Conservation (phyloP, 2,329 filamentous ascomycete genomes). For the Arthroderma uncinatum region DNA sequence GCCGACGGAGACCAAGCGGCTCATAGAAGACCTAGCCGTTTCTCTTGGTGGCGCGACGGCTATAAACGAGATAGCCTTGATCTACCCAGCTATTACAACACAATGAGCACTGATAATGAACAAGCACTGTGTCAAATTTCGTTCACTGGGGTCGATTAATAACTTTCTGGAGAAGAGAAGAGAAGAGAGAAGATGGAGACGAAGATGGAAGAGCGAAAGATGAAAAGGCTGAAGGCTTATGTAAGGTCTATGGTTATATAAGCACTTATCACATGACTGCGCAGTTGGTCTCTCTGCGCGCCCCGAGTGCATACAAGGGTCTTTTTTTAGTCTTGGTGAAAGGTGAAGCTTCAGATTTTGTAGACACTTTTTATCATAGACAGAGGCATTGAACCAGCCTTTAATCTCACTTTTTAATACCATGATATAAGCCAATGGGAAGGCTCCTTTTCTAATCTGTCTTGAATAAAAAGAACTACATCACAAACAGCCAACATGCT, state of each 20-base stretch:
- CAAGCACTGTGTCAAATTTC: slow-evolving; percentile 50
- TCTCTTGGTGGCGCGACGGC: slow-evolving; percentile 41
- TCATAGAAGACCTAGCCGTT: slow-evolving; percentile 37
- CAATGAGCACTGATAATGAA: slow-evolving; percentile 36
- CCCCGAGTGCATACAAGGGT: background rate
- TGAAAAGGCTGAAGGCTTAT: background rate
- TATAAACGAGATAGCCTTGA: slow-evolving; percentile 23
- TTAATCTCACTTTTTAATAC: background rate
- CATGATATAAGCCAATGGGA: slow-evolving; percentile 1
- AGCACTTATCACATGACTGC: background rate
- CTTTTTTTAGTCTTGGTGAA: background rate
- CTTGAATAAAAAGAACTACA: background rate
- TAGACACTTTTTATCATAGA: background rate
- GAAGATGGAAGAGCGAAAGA: slow-evolving; percentile 16
- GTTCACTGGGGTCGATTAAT: slow-evolving; percentile 36
- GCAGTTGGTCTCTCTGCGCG: background rate
- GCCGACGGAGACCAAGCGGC: slow-evolving; percentile 39
- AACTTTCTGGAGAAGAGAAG: slow-evolving; percentile 43
- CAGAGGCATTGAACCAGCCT: background rate
- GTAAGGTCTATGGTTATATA: background rate
- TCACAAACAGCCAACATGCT: slow-evolving; percentile 28
- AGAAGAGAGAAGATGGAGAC: slow-evolving; percentile 19
- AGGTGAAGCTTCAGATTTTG: background rate
- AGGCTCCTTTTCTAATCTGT: background rate
- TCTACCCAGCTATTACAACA: slow-evolving; percentile 50